Base-by-base conservation (phyloP, 2,329 filamentous ascomycete species). In the Nakataea oryzae region DNA sequence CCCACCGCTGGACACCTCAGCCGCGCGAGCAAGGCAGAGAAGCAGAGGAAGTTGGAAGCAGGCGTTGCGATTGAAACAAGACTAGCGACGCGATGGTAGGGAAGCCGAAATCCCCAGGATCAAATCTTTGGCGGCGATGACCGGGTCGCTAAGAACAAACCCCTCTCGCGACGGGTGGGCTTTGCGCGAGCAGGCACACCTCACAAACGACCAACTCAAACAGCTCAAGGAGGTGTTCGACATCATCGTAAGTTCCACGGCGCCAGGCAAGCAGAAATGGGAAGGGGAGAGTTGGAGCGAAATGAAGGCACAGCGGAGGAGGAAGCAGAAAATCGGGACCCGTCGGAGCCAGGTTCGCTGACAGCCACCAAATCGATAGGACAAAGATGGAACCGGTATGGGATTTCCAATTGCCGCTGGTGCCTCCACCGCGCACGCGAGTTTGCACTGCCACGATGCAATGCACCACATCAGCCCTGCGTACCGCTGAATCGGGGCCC, bases 241-340 rank as follows among this genome's bases (percentile, higher is more conserved):
- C 6, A 28, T 56, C 47, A 61, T 61, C 21, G 54, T 56, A 11
- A 56, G 54, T 56, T 13, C n/a, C n/a, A n/a, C n/a, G 13, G 27
- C 12, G 6, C 24, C 26, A 28, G 26, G n/a, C 5, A 5, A 50
- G 8, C n/a, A 17, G n/a, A 5, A 55, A 26, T 56, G 54, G 26
- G 24, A 13, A 55, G 7, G 3, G n/a, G 26, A 24, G n/a, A 4
- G 21, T 17, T 11, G 17, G 8, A 26, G 50, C 14, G 50, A n/a
- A 54, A 26, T 12, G 54, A n/a, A 14, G 4, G 24, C n/a, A 27
- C 54, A 24, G 24, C 17, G 24, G 13, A 2, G 1, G 7, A 6
- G 89, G 71, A 97, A 97, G 75, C 91, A 99, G 73, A 96, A 96
- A 0, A 97, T 30, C 86, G 85, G 68, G 95, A 91, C 17, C 88